Evolutionary conservation across 805 yeast species (phyloP), one percentile per base, ranked within the genome.

Genomic region (Ogataea nakhonphanomensis): DNA sequence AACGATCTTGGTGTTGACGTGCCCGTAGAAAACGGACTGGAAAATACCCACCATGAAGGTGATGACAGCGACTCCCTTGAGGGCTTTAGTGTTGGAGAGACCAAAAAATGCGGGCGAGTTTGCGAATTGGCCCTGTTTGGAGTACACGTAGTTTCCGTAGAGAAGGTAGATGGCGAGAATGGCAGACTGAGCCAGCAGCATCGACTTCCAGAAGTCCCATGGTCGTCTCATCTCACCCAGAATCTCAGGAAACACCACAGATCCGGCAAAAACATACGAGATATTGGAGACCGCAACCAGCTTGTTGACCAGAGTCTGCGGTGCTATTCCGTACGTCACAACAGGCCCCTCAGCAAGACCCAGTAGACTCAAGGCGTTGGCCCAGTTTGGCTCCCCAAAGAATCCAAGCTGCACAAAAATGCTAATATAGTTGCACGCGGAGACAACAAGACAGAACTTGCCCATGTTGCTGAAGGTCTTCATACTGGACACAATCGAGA

Each of bases 201-300:
- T 65, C 30, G 75, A 75, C 53, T 70, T 69, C 67, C 71, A 63
- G 58, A 72, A 72, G 44, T 72, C 76, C 63, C 58, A 57, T 7
- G 77, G 78, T 35, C 70, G 62, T 42, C 55, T 62, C 73, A 72
- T 66, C 52, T 72, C 78, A 8, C 76, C 68, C 59, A 73, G 60
- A 33, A 72, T 63, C 48, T 72, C 74, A 12, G 69, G 64, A 58
- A 71, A 72, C 40, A 71, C 67, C 47, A 71, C 64, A 12, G 77
- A 73, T 45, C 77, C 78, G 26, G 76, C 77, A 59, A 69, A 72
- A 2, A 75, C 69, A 50, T 67, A 72, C 14, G 73, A 72, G 47
- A 71, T 65, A 50, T 72, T 71, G 58, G 70, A 64, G 43, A 69
- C 50, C 11, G 70, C 73, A 20, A 57, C 60, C 32, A 69, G 54